Conservation (phyloP, 306 rosid genomes). For the Lathyrus aphaca region DNA sequence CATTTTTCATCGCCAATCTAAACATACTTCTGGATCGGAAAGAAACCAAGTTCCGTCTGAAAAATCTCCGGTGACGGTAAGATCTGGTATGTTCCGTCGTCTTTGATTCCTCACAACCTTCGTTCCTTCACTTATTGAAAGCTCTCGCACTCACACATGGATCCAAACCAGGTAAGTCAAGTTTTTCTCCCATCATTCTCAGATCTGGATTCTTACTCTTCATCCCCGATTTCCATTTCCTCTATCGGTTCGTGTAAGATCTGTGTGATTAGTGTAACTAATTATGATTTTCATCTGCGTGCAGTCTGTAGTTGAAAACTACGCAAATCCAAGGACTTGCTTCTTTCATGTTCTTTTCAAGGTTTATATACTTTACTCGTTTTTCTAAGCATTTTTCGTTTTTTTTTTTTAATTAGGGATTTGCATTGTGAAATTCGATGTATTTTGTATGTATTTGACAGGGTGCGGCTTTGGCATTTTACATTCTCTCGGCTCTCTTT, state of each 20-base stretch:
- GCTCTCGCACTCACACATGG: constrained; percentile 38
- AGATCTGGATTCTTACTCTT: constrained; percentile 36
- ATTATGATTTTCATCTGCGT: constrained; percentile 25
- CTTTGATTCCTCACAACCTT: constrained; percentile 28
- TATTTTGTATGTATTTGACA: constrained; percentile 45
- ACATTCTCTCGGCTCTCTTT: constrained; percentile 88
- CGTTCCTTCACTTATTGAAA: constrained; percentile 9
- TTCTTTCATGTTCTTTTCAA: constrained; percentile 96
- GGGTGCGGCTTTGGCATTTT: constrained; percentile 94
- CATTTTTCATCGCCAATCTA: constrained; percentile 6
- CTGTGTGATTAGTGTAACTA: constrained; percentile 8
- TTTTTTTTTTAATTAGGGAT: not conserved
- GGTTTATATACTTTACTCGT: constrained; percentile 47
- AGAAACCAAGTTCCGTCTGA: constrained; percentile 22
- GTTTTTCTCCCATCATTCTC: constrained; percentile 1
- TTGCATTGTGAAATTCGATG: constrained; percentile 11
- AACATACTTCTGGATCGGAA: not conserved
- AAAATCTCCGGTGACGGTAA: constrained; percentile 19
- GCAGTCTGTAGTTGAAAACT: constrained; percentile 89
- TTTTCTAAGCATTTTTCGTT: not conserved
- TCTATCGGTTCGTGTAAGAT: constrained; percentile 12
- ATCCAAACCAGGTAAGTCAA: constrained; percentile 53
- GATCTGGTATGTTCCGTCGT: constrained; percentile 40
- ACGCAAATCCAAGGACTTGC: constrained; percentile 92
- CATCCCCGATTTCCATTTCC: too few species aligned